Conservation (phyloP, 2,329 filamentous ascomycete species). For the Cordyceps javanica region DNA sequence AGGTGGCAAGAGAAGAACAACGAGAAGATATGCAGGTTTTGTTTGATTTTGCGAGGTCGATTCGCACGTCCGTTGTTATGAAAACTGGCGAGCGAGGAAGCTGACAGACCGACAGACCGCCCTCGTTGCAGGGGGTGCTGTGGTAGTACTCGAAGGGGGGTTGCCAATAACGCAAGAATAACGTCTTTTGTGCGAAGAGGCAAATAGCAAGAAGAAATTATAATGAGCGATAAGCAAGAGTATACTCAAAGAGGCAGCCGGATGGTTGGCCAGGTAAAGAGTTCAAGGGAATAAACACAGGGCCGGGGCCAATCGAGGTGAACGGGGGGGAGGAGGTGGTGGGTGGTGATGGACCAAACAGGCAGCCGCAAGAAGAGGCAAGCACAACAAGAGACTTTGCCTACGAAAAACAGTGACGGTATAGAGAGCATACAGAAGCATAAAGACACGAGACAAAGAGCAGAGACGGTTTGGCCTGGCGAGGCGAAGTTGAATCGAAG, state of each 20-base stretch:
- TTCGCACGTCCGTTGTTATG: not conserved
- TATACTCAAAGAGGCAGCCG: conserved; percentile 7
- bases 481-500: not conserved
- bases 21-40: not conserved
- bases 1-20: not conserved
- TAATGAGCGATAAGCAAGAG: conserved; percentile 3
- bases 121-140: not conserved
- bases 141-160: too few relatives aligned
- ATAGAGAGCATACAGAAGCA: not conserved
- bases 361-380: not conserved
- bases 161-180: conserved; percentile 1
- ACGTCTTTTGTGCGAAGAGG: not conserved
- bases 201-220: not conserved
- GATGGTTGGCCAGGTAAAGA: not conserved
- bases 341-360: conserved; percentile 5
- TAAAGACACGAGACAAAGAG: too few relatives aligned
- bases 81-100: not conserved
- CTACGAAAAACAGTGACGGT: not conserved
- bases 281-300: not conserved
- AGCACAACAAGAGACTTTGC: not conserved
- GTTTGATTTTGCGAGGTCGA: not conserved
- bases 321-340: not conserved
- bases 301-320: not conserved
- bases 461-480: too few relatives aligned
- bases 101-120: conserved; percentile 1